Evolutionary conservation across 1,284 basidiomycete genomes (phyloP).

Genomic region (Pholiota adiposa): DNA sequence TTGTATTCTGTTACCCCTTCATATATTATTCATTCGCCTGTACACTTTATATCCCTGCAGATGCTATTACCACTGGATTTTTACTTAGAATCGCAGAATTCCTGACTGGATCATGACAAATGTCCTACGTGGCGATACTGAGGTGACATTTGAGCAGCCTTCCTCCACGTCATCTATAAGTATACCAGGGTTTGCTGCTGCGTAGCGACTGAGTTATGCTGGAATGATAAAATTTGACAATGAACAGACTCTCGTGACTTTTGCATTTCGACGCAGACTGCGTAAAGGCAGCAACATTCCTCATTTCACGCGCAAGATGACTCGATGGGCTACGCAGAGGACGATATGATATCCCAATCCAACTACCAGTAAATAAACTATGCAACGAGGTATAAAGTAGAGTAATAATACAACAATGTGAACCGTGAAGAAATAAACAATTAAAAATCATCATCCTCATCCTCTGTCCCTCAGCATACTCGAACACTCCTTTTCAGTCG

Average conservation of each 20-base stretch:
- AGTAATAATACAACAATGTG: constrained; percentile 9
- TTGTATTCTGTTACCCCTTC: background rate
- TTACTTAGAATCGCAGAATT: background rate
- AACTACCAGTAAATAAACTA: constrained; percentile 2
- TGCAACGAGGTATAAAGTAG: constrained; percentile 8
- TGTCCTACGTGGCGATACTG: background rate
- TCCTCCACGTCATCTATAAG: background rate
- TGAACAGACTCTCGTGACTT: too few relatives aligned
- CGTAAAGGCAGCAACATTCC: too few relatives aligned
- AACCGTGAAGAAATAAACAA: background rate
- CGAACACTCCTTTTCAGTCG: too few relatives aligned
- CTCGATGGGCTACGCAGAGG: background rate
- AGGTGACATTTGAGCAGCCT: background rate
- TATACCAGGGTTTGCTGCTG: background rate
- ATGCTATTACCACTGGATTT: background rate
- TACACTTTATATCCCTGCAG: constrained; percentile 1
- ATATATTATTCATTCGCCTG: constrained; percentile 3
- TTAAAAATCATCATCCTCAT: background rate
- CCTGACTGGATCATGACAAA: background rate
- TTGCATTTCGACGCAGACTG: too few relatives aligned
- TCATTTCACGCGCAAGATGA: background rate
- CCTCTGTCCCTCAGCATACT: too few relatives aligned
- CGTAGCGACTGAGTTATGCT: background rate
- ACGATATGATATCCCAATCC: background rate
- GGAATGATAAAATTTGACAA: background rate